phyloP scores from a whole-genome alignment of 2,329 filamentous ascomycete species.

The Trichoderma guizhouense region DNA sequence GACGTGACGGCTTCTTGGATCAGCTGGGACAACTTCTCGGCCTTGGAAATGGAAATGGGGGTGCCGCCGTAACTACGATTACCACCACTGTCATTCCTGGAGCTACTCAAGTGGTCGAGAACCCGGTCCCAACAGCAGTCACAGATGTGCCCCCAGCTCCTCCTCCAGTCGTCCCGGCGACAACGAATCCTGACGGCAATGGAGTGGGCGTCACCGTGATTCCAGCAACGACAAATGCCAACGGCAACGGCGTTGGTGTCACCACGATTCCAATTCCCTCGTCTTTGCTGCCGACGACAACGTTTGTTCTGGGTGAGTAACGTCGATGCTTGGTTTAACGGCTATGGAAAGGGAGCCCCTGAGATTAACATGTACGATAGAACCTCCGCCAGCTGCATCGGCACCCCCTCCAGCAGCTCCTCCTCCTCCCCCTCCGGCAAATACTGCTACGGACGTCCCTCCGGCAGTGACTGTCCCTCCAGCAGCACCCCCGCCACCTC shows the following conservation, averaged over 20 bases:
- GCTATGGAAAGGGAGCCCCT: neutral
- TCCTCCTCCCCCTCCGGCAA: neutral
- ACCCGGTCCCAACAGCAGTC: neutral
- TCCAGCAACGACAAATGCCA: neutral
- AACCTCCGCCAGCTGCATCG: neutral
- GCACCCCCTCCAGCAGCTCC: neutral
- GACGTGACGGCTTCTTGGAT: conserved; percentile 14
- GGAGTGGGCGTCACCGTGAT: conserved; percentile 29
- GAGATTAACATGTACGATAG: neutral
- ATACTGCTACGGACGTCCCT: neutral
- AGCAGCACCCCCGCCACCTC: neutral
- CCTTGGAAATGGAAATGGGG: neutral
- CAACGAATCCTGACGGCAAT: conserved; percentile 24
- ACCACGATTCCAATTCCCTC: conserved; percentile 28
- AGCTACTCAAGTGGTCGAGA: neutral
- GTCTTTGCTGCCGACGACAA: conserved; percentile 30
- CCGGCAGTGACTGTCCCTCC: neutral
- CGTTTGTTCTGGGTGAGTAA: conserved; percentile 20
- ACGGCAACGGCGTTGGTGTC: neutral
- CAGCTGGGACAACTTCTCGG: conserved; percentile 19
- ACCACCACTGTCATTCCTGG: neutral
- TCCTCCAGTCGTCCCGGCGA: neutral
- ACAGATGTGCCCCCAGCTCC: neutral
- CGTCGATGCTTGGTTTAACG: neutral
- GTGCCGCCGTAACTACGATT: neutral